Evolutionary conservation across 2,329 filamentous ascomycete species (phyloP), one percentile per base, ranked within the genome.

Genomic region (Trichoderma koningii): DNA sequence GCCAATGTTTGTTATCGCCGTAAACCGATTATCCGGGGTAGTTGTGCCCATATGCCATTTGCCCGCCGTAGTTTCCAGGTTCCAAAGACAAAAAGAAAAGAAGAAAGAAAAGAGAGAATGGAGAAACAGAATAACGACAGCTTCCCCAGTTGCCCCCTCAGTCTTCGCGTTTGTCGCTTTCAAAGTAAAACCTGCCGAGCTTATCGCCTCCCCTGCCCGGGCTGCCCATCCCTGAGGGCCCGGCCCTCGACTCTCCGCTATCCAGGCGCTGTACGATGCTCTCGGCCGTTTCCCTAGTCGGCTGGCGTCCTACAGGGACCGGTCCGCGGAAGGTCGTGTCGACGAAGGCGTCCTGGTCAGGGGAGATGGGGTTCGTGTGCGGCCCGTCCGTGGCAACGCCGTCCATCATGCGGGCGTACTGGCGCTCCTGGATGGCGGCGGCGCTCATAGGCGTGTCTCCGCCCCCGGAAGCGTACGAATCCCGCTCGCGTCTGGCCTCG

Each of bases 381-480:
- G 80, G 74, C 42, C 85, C 82, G 70, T 89, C 88, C 3, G 79
- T 75, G 1, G 87, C 85, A 47, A 90, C 82, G 1, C 88, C 88
- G 72, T 91, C 87, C 64, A 90, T 79, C 82, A 89, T 87, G 59
- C 85, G 83, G 19, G 87, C 87, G 71, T 90, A 87, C 3, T 82
- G 76, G 53, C 82, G 77, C 73, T 87, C 84, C 62, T 82, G 79
- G 7, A 81, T 74, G 2, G 81, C 76, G 28, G 82, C 75, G 64
- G 82, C 70, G 74, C 74, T 83, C 67, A 76, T 77, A 2, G 78
- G 80, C 7, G 79, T 82, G 70, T 84, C 74, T 55, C 71, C 72
- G 21, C 74, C 70, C 26, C n/a, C 66, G 19, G 72, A 72, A 67
- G 76, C 73, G 55, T 69, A 68, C 3, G 68, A 70, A 23, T 80